phyloP scores from a whole-genome alignment of 257 asterid genomes.

The Coffea eugenioides region DNA sequence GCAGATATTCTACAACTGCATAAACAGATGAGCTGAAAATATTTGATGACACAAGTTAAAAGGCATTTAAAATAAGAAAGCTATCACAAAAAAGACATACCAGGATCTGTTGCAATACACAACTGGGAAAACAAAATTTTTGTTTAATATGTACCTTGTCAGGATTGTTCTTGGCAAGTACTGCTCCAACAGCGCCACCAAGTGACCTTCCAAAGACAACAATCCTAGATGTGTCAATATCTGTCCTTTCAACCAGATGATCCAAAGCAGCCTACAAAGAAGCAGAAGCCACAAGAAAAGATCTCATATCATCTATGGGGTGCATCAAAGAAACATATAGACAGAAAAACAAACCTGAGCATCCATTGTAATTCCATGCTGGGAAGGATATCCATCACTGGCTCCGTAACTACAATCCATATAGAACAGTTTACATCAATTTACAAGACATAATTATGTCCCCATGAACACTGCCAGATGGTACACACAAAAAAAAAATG shows the following conservation, averaged over 20 bases:
- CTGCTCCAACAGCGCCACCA: conserved; percentile 99
- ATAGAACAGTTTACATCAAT: conserved; percentile 21
- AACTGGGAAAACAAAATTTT: neutral
- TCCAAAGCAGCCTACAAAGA: conserved; percentile 83
- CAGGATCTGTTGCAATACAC: neutral
- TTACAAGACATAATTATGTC: neutral
- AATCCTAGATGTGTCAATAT: conserved; percentile 85
- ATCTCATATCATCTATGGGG: conserved; percentile 5
- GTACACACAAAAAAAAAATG: conserved; percentile 2
- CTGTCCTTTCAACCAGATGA: conserved; percentile 87
- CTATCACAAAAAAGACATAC: neutral
- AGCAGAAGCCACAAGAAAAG: conserved; percentile 21
- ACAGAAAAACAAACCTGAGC: conserved; percentile 72
- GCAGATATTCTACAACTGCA: neutral
- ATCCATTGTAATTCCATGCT: conserved; percentile 81
- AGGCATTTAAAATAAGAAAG: neutral
- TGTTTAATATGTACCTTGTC: conserved; percentile 59
- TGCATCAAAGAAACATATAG: conserved; percentile 3
- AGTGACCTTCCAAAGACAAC: conserved; percentile 97
- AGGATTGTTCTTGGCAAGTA: conserved; percentile 74
- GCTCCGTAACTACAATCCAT: conserved; percentile 76
- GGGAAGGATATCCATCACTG: conserved; percentile 98
- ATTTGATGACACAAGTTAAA: neutral
- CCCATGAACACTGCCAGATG: conserved; percentile 13
- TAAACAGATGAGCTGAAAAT: neutral